phyloP scores from a whole-genome alignment of 257 asterid genomes.

The Salvia miltiorrhiza region DNA sequence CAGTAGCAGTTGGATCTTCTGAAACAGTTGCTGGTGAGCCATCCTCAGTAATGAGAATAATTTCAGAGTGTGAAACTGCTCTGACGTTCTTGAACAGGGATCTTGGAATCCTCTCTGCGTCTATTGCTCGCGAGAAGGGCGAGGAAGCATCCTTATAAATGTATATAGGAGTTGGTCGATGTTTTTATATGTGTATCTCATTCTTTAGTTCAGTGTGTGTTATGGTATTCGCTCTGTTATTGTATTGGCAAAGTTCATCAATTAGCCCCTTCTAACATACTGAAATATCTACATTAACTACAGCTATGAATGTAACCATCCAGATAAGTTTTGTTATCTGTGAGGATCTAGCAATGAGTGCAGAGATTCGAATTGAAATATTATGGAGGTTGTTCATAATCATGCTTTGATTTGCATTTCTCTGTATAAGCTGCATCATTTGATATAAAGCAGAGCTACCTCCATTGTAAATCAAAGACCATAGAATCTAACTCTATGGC shows the following conservation, averaged over 20 bases:
- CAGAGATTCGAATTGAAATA: neutral
- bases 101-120: conserved; percentile 88
- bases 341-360: conserved; percentile 13
- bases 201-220: conserved; percentile 23
- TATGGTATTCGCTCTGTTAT: conserved; percentile 2
- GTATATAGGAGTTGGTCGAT: neutral
- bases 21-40: conserved; percentile 88
- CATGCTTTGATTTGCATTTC: neutral
- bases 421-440: neutral
- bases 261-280: conserved; percentile 2
- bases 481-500: conserved; percentile 9
- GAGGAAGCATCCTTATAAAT: conserved; percentile 43
- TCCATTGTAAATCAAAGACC: neutral
- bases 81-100: conserved; percentile 82
- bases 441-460: conserved; percentile 4
- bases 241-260: conserved; percentile 3
- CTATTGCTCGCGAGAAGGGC: conserved; percentile 84
- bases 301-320: conserved; percentile 20
- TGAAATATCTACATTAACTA: conserved; percentile 4
- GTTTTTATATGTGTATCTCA: conserved; percentile 4
- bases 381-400: neutral
- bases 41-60: conserved; percentile 81
- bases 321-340: conserved; percentile 14
- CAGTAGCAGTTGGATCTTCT: conserved; percentile 79
- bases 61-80: conserved; percentile 87